Base-by-base conservation (phyloP, 2,329 filamentous ascomycete genomes). In the Metarhizium rileyi region DNA sequence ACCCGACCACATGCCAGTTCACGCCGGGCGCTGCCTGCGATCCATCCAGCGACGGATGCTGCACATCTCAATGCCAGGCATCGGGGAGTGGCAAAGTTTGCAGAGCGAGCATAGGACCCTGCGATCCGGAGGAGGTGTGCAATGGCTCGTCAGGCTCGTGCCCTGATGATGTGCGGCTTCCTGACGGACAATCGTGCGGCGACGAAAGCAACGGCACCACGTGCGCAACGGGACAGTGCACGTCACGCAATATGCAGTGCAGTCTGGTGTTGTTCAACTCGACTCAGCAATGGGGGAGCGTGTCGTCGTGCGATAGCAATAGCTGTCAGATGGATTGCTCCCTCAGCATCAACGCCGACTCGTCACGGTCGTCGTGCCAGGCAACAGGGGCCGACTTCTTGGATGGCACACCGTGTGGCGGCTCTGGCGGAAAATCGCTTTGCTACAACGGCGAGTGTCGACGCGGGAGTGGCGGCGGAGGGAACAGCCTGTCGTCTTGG, bases 151-250 rank as follows among this genome's bases (percentile, higher is more conserved):
- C 76, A 7, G 78, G 84, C 14, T 71, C 75, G 36, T 95, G 89
- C 60, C 89, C 89, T 0, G 59, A 67, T 1, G 86, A 95, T 64
- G 57, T 70, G 36, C 83, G 76, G 51, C 71, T 80, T 26, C 70
- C 77, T 0, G 81, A 94, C 64, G 89, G 78, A 56, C 70, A 77
- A 8, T 66, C 67, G 27, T 95, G 89, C 60, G 86, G 86, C 16
- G 70, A 72, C 47, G 59, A 62, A 42, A 83, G 81, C 20, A 57
- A 63, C 1, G 77, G 77, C 2, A 72, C 93, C 28, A 70, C 78
- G 36, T 95, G 89, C 62, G 86, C 89, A 23, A 87, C 84, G 46
- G 89, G 89, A 14, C 87, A 93, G 66, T 95, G 89, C 67, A 95
- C 89, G 6, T 89, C 83, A 50, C 81, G 89, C 54, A 79, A 93